Evolutionary conservation across 441 rosid genomes (phyloP), one percentile per base, ranked within the genome.

Genomic region (Rhodomyrtus psidioides): DNA sequence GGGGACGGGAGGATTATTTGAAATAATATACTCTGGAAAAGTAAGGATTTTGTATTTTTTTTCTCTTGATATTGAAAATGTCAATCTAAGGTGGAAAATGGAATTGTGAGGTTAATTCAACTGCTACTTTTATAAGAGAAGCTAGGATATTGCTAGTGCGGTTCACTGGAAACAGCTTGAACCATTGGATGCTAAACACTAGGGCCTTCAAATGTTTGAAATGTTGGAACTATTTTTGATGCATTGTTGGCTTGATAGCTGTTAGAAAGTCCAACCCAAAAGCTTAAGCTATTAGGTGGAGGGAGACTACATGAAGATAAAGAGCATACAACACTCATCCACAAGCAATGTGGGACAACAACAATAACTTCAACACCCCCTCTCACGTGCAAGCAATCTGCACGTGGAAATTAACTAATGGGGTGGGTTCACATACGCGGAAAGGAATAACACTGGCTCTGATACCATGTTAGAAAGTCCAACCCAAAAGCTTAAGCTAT

Each of bases 1-100:
- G 23, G 99, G 99, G 83, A 96, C 98, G 12, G 97, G 94, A 70
- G 95, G 95, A 85, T 93, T 93, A 8, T 98, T 98, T 59, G 99
- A 96, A 79, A 90, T 98, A 75, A 79, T 96, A 55, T 93, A 91
- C 81, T 89, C 98, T 16, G 88, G 90, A 83, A 91, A 94, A 96
- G 99, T 95, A 90, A 53, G 79, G 49, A 87, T 56, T 83, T 83
- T 57, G 53, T 82, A 28, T 74, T 75, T 75, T 74, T 75, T 34
- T 83, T 46, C 88, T 88, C 57, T 49, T 81, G 28, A 34, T 57
- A 83, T 34, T 23, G 51, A 51, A 44, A 70, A 34, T 75, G 17
- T 74, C 21, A 30, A 55, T 56, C 27, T 81, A 55, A 54, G 79
- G n/a, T 70, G 79, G 23, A 49, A 39, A 70, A 70, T 70, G 79